Evolutionary conservation across 371 early-diverging fungal species (phyloP).

Genomic region (Quaeritorhiza haematococci): DNA sequence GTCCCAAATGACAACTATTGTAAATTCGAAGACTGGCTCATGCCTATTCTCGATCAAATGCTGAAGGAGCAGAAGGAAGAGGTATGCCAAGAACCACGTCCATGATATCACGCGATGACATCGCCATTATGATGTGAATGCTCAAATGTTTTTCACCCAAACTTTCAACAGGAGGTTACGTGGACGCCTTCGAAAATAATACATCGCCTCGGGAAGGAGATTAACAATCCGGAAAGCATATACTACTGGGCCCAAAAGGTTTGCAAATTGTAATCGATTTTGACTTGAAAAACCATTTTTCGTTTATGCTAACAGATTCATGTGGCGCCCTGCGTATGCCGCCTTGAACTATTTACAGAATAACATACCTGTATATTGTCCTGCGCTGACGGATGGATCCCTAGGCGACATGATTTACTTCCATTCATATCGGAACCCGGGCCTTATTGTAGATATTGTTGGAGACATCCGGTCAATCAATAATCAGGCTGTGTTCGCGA

Average conservation of each 20-base stretch:
- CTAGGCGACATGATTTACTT: slow-evolving; percentile 99
- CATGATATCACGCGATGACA: neutral
- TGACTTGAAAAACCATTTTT: too few species aligned
- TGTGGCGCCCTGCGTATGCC: too few species aligned
- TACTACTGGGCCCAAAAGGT: slow-evolving; percentile 95
- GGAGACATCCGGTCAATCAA: slow-evolving; percentile 95
- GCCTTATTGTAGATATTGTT: slow-evolving; percentile 92
- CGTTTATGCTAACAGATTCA: too few species aligned
- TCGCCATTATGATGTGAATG: neutral
- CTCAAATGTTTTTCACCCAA: neutral
- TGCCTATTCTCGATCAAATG: slow-evolving; percentile 91
- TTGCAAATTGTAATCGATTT: too few species aligned
- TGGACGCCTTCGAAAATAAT: slow-evolving; percentile 97
- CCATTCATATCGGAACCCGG: slow-evolving; percentile 92
- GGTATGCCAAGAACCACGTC: slow-evolving; percentile 29
- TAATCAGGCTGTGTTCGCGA: slow-evolving; percentile 87
- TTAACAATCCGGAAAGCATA: slow-evolving; percentile 88
- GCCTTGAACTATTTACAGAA: slow-evolving; percentile 54
- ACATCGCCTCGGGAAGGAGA: slow-evolving; percentile 90
- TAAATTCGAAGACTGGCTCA: slow-evolving; percentile 97
- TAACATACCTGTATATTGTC: slow-evolving; percentile 97
- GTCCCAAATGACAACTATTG: slow-evolving; percentile 99
- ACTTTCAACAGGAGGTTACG: slow-evolving; percentile 43
- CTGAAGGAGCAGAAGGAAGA: slow-evolving; percentile 79
- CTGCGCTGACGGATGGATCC: slow-evolving; percentile 98